Evolutionary conservation across 208 protist genomes (phyloP).

Genomic region (Trichomonas vaginalis): DNA sequence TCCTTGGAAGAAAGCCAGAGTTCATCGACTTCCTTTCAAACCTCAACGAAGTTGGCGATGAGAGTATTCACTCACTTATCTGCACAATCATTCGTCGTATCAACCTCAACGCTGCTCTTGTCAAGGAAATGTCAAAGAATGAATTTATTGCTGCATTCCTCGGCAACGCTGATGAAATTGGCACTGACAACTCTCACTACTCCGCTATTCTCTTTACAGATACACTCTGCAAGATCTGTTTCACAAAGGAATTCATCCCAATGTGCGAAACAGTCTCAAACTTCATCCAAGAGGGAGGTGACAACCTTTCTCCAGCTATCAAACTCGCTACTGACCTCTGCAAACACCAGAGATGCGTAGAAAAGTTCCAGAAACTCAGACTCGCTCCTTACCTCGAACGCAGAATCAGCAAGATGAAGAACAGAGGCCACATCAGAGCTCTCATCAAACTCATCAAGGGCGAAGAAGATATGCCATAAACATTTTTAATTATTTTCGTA

Average conservation of each 20-base stretch:
- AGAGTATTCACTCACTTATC: background rate
- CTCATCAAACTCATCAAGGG: background rate
- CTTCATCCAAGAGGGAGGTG: background rate
- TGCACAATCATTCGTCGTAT: background rate
- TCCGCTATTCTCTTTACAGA: background rate
- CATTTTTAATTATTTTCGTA: background rate
- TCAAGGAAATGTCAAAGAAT: background rate
- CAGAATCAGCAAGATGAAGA: background rate
- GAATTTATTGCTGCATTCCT: background rate
- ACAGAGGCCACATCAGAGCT: background rate
- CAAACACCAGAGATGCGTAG: background rate
- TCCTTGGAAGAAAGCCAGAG: background rate
- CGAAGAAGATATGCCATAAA: background rate
- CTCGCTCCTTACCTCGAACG: background rate
- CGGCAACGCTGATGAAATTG: background rate
- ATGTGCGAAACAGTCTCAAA: background rate
- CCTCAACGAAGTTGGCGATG: background rate
- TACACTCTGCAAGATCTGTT: background rate
- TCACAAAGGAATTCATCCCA: background rate
- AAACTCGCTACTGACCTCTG: background rate
- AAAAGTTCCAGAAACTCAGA: background rate
- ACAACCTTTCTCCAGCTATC: background rate
- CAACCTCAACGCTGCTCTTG: background rate
- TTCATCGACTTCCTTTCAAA: background rate
- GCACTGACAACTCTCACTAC: background rate